Conservation (phyloP, 441 rosid species). For the Corymbia calophylla region DNA sequence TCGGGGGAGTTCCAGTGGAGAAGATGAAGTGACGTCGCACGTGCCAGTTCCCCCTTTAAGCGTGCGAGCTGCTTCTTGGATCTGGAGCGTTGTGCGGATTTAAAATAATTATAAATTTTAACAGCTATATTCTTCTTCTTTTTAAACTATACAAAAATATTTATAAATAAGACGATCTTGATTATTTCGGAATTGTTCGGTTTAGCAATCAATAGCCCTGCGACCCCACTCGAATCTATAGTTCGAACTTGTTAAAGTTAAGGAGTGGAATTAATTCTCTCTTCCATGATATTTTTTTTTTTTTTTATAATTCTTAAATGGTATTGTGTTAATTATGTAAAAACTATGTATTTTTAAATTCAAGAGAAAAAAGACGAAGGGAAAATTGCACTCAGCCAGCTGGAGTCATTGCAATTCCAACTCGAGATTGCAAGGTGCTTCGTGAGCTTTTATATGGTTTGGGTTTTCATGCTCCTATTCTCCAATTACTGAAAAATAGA, state of each 20-base stretch:
- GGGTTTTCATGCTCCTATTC: background rate
- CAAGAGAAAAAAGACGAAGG: background rate
- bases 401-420: fast-evolving
- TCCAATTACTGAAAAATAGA: fast-evolving
- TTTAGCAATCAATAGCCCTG: background rate
- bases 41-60: background rate
- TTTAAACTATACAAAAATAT: background rate
- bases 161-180: no score
- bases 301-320: no score
- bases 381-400: fast-evolving
- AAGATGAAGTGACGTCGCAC: background rate
- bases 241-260: background rate
- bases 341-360: background rate
- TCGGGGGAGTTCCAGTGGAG: constrained; percentile 6
- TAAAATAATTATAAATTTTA: background rate
- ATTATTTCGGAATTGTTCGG: background rate
- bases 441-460: background rate
- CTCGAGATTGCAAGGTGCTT: background rate
- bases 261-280: background rate
- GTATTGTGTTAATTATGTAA: background rate
- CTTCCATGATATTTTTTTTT: background rate
- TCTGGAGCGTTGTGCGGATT: constrained; percentile 18
- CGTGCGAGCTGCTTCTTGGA: background rate
- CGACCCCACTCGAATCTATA: background rate
- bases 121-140: background rate